A percentile compares a stretch with the other conserved stretches of the same genome.
These are phyloP conservation scores for Cyclostephanos invisitatus DNA, from an alignment of 108 stramenopile genomes.

Conservation along the genomic window DNA sequence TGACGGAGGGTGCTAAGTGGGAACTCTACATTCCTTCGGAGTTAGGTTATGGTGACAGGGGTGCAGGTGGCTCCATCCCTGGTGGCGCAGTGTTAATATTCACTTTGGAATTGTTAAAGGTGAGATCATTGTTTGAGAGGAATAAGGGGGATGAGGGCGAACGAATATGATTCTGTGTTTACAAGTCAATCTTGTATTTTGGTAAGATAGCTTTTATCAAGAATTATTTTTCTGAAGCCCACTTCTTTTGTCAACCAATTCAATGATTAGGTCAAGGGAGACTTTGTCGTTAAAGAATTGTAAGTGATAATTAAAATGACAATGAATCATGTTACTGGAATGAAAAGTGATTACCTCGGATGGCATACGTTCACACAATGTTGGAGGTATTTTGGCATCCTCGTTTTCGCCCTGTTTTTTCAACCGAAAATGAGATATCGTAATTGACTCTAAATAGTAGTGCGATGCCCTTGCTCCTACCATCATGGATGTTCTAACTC, in stretches of 20 bases:
- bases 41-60: slow-evolving; percentile 72
- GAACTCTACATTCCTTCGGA: slow-evolving; percentile 94
- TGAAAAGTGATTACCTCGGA: not conserved
- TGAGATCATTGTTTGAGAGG: slow-evolving; percentile 15
- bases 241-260: not conserved
- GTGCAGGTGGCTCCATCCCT: slow-evolving; percentile 56
- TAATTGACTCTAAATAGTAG: not conserved
- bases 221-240: not conserved
- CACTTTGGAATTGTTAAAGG: slow-evolving; percentile 59
- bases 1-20: slow-evolving; percentile 98
- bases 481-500: not conserved
- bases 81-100: slow-evolving; percentile 63
- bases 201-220: slow-evolving; percentile 3
- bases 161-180: not conserved
- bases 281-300: slow-evolving; percentile 31
- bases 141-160: slow-evolving; percentile 6
- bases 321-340: not conserved
- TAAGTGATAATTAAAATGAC: not conserved
- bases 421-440: not conserved
- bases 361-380: not conserved
- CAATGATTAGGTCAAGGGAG: slow-evolving; percentile 29
- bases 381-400: not conserved
- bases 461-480: not conserved
- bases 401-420: not conserved
- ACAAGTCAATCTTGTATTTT: not conserved